Conservation (phyloP, 2,329 filamentous ascomycete species). For the Claviceps quebecensis region DNA sequence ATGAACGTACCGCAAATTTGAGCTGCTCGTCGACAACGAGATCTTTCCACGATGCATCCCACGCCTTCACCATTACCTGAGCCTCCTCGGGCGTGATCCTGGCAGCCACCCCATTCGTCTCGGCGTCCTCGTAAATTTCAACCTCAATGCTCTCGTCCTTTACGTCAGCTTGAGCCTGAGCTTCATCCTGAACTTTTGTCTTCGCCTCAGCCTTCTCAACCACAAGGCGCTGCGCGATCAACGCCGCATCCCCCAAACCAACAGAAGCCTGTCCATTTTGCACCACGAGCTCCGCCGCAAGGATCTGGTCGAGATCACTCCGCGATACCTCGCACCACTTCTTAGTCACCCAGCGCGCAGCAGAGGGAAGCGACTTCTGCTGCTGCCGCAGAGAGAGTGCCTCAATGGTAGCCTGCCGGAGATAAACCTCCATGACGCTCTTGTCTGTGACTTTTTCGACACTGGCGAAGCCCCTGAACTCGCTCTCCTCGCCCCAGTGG, state of each 20-base stretch:
- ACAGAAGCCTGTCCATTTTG: slow-evolving; percentile 27
- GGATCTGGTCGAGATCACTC: slow-evolving; percentile 20
- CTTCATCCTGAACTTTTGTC: slow-evolving; percentile 29
- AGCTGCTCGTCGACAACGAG: slow-evolving; percentile 43
- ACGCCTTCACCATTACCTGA: slow-evolving; percentile 26
- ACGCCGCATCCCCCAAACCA: slow-evolving; percentile 19
- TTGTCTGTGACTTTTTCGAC: slow-evolving; percentile 27
- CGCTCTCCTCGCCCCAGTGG: slow-evolving; percentile 35
- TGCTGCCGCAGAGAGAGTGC: slow-evolving; percentile 26
- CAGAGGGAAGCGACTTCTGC: slow-evolving; percentile 15
- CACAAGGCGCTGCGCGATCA: slow-evolving; percentile 11
- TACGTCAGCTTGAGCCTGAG: too few relatives aligned
- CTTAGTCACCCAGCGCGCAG: slow-evolving; percentile 16
- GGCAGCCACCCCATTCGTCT: neutral
- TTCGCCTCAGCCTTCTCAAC: neutral
- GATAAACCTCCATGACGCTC: slow-evolving; percentile 31
- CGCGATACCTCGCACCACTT: slow-evolving; percentile 20
- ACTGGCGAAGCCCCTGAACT: slow-evolving; percentile 30
- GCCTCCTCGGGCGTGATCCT: slow-evolving; percentile 22
- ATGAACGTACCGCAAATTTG: slow-evolving; percentile 58
- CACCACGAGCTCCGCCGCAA: slow-evolving; percentile 25
- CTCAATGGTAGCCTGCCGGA: slow-evolving; percentile 39
- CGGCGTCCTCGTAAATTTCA: neutral
- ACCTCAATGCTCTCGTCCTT: neutral
- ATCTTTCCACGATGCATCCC: slow-evolving; percentile 43